Conservation (phyloP, 2,329 filamentous ascomycete species). For the Xenoacremonium recifei region DNA sequence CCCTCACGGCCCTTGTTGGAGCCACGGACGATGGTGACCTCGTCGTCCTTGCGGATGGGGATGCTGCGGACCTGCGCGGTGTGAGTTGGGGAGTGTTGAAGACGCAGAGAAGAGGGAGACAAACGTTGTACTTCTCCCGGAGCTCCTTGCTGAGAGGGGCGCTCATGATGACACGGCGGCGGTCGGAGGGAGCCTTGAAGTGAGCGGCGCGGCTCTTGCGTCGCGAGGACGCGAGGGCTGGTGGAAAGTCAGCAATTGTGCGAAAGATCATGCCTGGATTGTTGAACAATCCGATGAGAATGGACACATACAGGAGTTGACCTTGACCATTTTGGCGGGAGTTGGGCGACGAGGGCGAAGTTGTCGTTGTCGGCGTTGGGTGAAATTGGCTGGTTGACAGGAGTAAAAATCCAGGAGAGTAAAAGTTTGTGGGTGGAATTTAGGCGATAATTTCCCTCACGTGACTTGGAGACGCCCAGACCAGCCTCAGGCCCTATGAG, state of each 20-base stretch:
- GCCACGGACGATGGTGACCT: slow-evolving; percentile 89
- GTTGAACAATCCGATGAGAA: slow-evolving; percentile 3
- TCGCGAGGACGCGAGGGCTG: slow-evolving; percentile 73
- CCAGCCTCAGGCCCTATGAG: too few relatives aligned
- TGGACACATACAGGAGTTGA: slow-evolving; percentile 55
- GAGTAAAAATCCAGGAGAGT: slow-evolving; percentile 12
- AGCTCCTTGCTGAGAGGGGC: slow-evolving; percentile 95
- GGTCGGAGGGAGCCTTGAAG: slow-evolving; percentile 91
- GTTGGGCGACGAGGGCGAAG: slow-evolving; percentile 24
- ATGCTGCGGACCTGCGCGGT: slow-evolving; percentile 78
- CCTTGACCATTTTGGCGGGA: slow-evolving; percentile 65
- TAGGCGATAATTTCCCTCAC: too few relatives aligned
- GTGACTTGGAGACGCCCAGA: too few relatives aligned
- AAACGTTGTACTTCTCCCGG: slow-evolving; percentile 97
- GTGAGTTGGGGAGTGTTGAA: not conserved
- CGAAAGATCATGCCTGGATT: too few relatives aligned
- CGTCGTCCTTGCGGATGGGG: slow-evolving; percentile 96
- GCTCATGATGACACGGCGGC: slow-evolving; percentile 96
- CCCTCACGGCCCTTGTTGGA: slow-evolving; percentile 97
- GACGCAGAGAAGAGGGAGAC: slow-evolving; percentile 30
- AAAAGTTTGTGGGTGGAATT: slow-evolving; percentile 30
- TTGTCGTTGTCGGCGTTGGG: slow-evolving; percentile 31
- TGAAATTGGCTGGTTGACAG: slow-evolving; percentile 22
- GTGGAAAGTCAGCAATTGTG: slow-evolving; percentile 3
- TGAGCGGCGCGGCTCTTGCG: slow-evolving; percentile 99